phyloP scores from a whole-genome alignment of 345 rosid species.

The Acer campestre region DNA sequence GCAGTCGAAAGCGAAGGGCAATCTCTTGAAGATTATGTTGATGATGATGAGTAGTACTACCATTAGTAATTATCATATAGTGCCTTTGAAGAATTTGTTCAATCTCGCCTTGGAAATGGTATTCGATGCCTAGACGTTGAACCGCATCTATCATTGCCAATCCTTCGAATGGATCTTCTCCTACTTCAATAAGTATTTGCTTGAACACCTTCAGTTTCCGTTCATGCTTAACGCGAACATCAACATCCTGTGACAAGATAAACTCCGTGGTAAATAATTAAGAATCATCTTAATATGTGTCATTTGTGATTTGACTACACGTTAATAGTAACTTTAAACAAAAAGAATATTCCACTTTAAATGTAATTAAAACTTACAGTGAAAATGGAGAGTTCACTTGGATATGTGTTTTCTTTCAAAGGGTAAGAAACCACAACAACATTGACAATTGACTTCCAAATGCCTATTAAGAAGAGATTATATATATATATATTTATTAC shows the following conservation, averaged over 20 bases:
- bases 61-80: neutral
- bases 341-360: no score
- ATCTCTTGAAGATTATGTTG: constrained; percentile 20
- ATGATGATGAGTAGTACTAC: neutral
- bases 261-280: neutral
- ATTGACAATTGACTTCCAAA: no score
- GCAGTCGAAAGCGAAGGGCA: constrained; percentile 26
- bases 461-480: no score
- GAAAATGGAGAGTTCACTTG: neutral
- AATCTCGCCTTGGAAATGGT: constrained; percentile 28
- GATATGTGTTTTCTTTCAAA: neutral
- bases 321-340: no score
- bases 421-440: neutral
- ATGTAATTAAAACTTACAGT: neutral
- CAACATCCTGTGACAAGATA: neutral
- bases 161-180: constrained; percentile 6
- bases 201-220: neutral
- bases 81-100: constrained; percentile 17
- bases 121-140: constrained; percentile 15
- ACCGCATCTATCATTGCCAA: constrained; percentile 4
- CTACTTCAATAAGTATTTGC: neutral
- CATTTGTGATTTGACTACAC: neutral
- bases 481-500: no score
- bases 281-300: neutral
- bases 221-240: neutral